phyloP scores from a whole-genome alignment of 2,329 filamentous ascomycete genomes.

The Bipolaris gigantea region DNA sequence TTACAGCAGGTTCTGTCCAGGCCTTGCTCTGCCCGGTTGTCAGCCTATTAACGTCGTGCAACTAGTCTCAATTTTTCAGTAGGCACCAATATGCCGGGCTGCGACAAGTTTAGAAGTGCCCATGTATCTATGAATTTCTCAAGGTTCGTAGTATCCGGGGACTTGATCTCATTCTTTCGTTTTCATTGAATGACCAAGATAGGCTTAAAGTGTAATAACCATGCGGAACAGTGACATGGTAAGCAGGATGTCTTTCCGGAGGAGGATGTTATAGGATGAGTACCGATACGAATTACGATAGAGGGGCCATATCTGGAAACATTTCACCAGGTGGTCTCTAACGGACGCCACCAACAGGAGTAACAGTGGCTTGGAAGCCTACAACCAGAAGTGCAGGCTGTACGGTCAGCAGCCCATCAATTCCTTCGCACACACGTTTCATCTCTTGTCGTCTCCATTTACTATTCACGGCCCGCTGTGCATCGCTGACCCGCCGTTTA shows the following conservation, averaged over 20 bases:
- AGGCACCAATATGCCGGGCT: slow-evolving; percentile 24
- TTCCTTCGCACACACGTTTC: not conserved
- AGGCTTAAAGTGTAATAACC: not conserved
- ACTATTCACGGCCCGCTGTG: slow-evolving; percentile 9
- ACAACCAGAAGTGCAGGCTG: slow-evolving; percentile 14
- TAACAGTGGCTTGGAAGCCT: slow-evolving; percentile 34
- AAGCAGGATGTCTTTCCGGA: not conserved
- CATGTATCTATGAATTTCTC: slow-evolving; percentile 22
- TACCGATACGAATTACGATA: not conserved
- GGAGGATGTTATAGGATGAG: not conserved
- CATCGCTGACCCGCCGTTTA: not conserved
- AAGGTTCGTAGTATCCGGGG: not conserved
- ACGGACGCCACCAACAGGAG: slow-evolving; percentile 22
- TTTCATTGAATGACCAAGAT: not conserved
- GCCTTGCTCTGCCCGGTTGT: slow-evolving; percentile 5
- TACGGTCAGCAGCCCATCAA: slow-evolving; percentile 26
- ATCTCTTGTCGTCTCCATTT: not conserved
- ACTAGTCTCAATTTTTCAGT: slow-evolving; percentile 8
- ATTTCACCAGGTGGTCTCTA: slow-evolving; percentile 13
- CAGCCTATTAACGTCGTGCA: not conserved
- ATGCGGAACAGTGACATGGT: not conserved
- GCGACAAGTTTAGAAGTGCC: slow-evolving; percentile 11
- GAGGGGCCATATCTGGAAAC: not conserved
- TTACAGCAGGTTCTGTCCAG: not conserved
- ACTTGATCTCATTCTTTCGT: not conserved